These are phyloP conservation scores for Dalechampia spathulata DNA, from an alignment of 441 rosid species.

Conservation along the genomic window DNA sequence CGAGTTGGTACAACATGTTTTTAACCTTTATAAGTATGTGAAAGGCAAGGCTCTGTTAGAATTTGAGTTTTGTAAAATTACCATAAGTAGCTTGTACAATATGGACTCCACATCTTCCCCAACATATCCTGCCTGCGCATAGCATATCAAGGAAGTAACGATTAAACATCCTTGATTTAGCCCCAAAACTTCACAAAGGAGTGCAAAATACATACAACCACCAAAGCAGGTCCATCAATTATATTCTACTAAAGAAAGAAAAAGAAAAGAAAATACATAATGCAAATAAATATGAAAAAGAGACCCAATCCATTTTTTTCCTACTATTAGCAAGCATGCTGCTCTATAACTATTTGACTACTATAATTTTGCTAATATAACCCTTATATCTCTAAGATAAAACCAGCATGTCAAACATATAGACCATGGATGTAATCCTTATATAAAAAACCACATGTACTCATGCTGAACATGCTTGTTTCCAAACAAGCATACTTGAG, in stretches of 20 bases:
- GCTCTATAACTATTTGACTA: not conserved
- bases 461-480: too few species aligned
- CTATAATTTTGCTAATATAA: not conserved
- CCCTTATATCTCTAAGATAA: too few species aligned
- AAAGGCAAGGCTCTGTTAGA: constrained; percentile 1
- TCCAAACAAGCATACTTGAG: too few species aligned
- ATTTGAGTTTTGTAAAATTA: constrained; percentile 16
- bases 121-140: constrained; percentile 92
- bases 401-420: too few species aligned
- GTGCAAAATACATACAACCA: not conserved
- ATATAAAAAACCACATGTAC: too few species aligned
- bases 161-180: not conserved
- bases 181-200: not conserved
- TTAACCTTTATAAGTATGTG: not conserved
- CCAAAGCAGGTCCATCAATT: constrained; percentile 1
- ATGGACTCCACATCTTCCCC: constrained; percentile 99
- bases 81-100: constrained; percentile 88
- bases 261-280: too few species aligned
- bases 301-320: too few species aligned
- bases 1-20: not conserved
- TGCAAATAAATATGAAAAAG: too few species aligned
- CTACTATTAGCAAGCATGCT: not conserved
- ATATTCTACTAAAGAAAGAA: not conserved
- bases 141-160: constrained; percentile 11
- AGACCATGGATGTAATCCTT: too few species aligned